Evolutionary conservation across 2,329 filamentous ascomycete species (phyloP).

Genomic region (Pleoardoris graminearum): DNA sequence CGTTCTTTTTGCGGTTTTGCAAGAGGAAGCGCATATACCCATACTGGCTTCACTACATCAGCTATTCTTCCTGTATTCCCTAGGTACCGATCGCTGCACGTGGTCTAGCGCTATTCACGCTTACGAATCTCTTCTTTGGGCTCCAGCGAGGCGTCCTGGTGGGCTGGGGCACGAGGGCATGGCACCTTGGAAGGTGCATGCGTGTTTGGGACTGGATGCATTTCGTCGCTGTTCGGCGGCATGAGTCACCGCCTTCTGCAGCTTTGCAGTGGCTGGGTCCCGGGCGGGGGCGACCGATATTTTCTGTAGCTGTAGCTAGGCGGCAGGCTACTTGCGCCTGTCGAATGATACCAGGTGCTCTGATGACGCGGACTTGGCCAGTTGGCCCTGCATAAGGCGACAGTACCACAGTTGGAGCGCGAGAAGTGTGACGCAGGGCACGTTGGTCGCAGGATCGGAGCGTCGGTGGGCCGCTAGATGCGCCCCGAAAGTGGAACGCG

Average conservation of each 20-base stretch:
- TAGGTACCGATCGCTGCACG: background rate
- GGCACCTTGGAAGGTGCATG: background rate
- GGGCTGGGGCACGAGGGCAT: background rate
- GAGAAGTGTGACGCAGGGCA: background rate
- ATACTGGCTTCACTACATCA: conserved; percentile 1
- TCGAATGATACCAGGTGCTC: conserved; percentile 2
- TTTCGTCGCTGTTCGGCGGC: conserved; percentile 1
- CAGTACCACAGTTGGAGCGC: background rate
- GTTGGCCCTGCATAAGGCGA: background rate
- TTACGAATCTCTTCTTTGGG: conserved; percentile 7
- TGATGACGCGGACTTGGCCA: background rate
- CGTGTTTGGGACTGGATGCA: background rate
- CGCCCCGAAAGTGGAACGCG: background rate
- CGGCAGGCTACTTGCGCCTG: background rate
- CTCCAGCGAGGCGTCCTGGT: conserved; percentile 5
- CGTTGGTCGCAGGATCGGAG: background rate
- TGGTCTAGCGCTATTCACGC: background rate
- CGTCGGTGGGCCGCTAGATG: background rate
- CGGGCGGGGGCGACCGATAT: background rate
- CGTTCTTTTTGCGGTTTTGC: background rate
- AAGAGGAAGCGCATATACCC: conserved; percentile 4
- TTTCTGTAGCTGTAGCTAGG: background rate
- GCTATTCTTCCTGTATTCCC: conserved; percentile 1
- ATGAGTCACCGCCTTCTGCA: background rate
- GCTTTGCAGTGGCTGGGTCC: conserved; percentile 2